phyloP scores from a whole-genome alignment of 345 rosid genomes.

The Hibiscus tridactylites region DNA sequence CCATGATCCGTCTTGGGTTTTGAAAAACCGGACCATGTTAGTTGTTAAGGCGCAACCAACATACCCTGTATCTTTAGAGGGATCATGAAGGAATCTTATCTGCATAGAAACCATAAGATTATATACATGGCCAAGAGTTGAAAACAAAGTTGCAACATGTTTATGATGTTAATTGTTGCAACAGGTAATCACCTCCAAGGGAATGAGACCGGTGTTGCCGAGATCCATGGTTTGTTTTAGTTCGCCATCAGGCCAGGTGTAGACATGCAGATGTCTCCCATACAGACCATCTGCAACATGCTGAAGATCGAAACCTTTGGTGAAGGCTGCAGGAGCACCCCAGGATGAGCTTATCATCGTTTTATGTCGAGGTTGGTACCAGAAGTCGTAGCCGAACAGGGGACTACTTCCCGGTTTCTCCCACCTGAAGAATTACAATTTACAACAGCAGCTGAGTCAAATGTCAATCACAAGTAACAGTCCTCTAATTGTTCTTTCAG shows the following conservation, averaged over 20 bases:
- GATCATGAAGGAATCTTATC: slow-evolving; percentile 88
- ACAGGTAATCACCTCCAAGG: slow-evolving; percentile 87
- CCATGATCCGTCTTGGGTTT: slow-evolving; percentile 67
- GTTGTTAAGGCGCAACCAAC: slow-evolving; percentile 78
- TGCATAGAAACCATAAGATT: slow-evolving; percentile 18
- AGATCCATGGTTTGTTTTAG: slow-evolving; percentile 82
- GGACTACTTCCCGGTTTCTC: slow-evolving; percentile 84
- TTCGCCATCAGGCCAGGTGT: slow-evolving; percentile 87
- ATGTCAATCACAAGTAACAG: neutral
- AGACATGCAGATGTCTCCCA: slow-evolving; percentile 73
- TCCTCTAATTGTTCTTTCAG: neutral
- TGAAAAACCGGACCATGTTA: slow-evolving; percentile 85
- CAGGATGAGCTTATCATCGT: slow-evolving; percentile 93
- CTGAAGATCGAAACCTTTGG: slow-evolving; percentile 70
- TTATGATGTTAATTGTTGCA: no score
- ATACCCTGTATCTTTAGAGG: slow-evolving; percentile 65
- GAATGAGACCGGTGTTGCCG: slow-evolving; percentile 68
- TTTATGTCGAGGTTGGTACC: slow-evolving; percentile 94
- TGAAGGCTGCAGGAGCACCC: slow-evolving; percentile 90
- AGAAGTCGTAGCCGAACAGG: slow-evolving; percentile 73
- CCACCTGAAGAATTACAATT: slow-evolving; percentile 43
- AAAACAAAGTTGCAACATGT: no score
- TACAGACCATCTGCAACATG: slow-evolving; percentile 77
- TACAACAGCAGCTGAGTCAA: neutral
- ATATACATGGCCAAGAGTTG: no score